Base-by-base conservation (phyloP, 495 filamentous ascomycete genomes). In the Xylaria bambusicola region DNA sequence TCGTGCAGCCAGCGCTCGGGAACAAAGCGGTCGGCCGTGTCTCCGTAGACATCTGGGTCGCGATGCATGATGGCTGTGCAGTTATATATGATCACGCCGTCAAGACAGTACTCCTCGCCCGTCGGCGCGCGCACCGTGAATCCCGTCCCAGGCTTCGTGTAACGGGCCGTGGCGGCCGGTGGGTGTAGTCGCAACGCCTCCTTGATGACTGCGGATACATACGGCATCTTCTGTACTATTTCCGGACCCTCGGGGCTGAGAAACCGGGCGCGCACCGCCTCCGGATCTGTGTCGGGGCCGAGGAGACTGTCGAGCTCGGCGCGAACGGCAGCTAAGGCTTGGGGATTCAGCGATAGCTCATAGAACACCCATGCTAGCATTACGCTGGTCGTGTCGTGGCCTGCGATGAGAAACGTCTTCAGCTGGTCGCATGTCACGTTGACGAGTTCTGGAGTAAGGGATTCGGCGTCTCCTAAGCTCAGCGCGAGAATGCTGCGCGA, bases 1-100 rank as follows among this genome's bases (percentile, higher is more conserved):
- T 44, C 79, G 48, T 78, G 77, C 2, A 82, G 66, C 80, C 83
- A 82, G 6, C 82, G 67, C 61, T 83, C 81, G 0, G 82, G 82
- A 10, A 70, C 71, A 67, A 83, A 85, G 26, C 76, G 73, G 2
- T 78, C 71, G 0, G 77, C 79, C 53, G 82, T 77, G 0, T 74
- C 63, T 3, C 81, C 54, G 15, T 48, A 87, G 1, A 85, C 76
- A 31, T 72, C 62, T 2, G 81, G 82, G 61, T 86, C 84, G 4
- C 70, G 73, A 9, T 86, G 83, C 40, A 83, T 68, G 29, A 75
- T 75, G 18, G 64, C 27, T 0, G 81, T 48, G 18, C 82, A 26
- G 5, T 73, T 55, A 49, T 81, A 76, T 42, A 87, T 74, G 1
- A 71, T 63, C 54, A 80, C 75, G 26, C 73, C 75, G 41, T 76